These are phyloP conservation scores for Isabelozyma pseudorhagii DNA, from an alignment of 805 yeast species.

Conservation along the genomic window DNA sequence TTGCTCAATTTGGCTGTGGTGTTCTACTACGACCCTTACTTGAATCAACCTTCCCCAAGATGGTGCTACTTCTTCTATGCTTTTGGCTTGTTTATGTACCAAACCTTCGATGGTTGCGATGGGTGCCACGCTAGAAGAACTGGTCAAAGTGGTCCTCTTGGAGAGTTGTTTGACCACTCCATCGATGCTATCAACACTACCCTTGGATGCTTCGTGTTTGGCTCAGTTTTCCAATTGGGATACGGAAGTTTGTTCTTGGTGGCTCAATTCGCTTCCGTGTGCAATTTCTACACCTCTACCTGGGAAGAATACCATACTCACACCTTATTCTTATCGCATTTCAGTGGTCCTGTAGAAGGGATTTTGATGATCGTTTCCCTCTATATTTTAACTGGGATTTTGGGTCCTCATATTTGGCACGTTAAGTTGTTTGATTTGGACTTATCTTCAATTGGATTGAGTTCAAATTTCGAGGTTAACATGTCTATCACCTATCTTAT, in stretches of 20 bases:
- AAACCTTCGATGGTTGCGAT: constrained; percentile 94
- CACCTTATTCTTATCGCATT: constrained; percentile 67
- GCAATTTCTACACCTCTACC: constrained; percentile 84
- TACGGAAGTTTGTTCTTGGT: constrained; percentile 57
- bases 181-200: constrained; percentile 74
- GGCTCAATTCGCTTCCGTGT: constrained; percentile 69
- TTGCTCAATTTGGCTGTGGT: constrained; percentile 60
- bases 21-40: constrained; percentile 68
- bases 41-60: constrained; percentile 57
- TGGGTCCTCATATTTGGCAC: constrained; percentile 72
- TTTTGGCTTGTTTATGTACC: constrained; percentile 81
- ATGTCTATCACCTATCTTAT: constrained; percentile 43
- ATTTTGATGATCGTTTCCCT: constrained; percentile 59
- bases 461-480: constrained; percentile 28
- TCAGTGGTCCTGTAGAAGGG: constrained; percentile 96
- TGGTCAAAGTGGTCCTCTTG: constrained; percentile 92
- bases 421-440: constrained; percentile 37
- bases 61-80: constrained; percentile 82
- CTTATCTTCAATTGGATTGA: constrained; percentile 29
- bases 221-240: constrained; percentile 76
- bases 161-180: constrained; percentile 93
- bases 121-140: constrained; percentile 95
- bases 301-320: constrained; percentile 97
- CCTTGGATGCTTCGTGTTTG: constrained; percentile 69
- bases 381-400: constrained; percentile 59